Conservation (phyloP, 768 basidiomycete species). For the Tricholoma saponaceum region DNA sequence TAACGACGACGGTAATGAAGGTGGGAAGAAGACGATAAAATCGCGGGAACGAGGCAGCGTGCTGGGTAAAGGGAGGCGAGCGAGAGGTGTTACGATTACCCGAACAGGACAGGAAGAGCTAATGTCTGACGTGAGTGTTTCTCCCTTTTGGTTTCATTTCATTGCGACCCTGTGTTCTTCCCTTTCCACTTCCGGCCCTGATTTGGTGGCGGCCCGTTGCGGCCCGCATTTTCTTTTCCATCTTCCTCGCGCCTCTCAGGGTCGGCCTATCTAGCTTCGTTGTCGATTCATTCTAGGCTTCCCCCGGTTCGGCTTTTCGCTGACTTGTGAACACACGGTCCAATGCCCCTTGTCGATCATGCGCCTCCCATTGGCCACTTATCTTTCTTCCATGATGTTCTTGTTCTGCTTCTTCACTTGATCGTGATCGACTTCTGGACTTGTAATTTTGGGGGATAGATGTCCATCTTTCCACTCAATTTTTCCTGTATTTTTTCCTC, state of each 20-base stretch:
- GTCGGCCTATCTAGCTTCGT: neutral
- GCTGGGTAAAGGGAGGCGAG: slow-evolving; percentile 72
- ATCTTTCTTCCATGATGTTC: neutral
- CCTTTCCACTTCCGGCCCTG: neutral
- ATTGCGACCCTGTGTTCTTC: too few relatives aligned
- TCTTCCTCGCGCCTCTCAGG: neutral
- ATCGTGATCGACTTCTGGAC: neutral
- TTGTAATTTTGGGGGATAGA: neutral
- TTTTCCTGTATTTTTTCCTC: neutral
- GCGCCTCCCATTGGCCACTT: neutral
- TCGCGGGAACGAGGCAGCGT: slow-evolving; percentile 51
- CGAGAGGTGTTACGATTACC: slow-evolving; percentile 82
- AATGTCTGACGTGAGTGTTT: slow-evolving; percentile 64
- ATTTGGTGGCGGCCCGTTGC: too few relatives aligned
- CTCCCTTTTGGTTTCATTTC: neutral
- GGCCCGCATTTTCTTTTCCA: neutral
- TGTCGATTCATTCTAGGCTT: neutral
- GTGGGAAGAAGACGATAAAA: slow-evolving; percentile 29
- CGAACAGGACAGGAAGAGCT: slow-evolving; percentile 76
- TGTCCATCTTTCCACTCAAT: neutral
- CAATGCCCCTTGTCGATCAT: neutral
- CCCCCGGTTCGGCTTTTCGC: neutral
- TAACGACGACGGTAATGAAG: neutral
- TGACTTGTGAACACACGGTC: neutral
- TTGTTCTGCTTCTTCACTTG: neutral